Evolutionary conservation across 2,329 filamentous ascomycete species (phyloP).

Genomic region (Xylaria sp.): DNA sequence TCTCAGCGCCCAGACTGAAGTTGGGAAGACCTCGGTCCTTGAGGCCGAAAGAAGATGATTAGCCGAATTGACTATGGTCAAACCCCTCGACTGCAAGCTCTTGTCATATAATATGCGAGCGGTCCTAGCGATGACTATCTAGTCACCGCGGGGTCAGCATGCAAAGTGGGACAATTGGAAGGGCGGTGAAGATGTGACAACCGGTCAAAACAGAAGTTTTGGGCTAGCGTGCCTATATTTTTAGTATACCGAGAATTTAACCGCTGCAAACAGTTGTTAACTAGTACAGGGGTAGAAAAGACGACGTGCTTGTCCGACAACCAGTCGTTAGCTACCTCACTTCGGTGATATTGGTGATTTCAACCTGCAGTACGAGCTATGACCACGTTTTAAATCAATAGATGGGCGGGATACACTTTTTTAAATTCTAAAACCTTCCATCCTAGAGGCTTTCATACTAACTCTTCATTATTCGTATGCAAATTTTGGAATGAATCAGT

Average conservation of each 20-base stretch:
- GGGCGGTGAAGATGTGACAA: background rate
- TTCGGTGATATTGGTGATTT: too few species aligned
- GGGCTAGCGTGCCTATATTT: conserved; percentile 7
- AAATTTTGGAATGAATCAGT: too few species aligned
- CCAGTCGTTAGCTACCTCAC: background rate
- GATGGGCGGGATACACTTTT: too few species aligned
- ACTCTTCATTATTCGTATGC: too few species aligned
- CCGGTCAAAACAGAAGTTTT: background rate
- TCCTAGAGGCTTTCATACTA: too few species aligned
- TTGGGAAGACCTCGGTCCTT: background rate
- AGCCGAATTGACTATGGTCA: background rate
- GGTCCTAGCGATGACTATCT: too few species aligned
- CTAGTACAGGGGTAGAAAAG: background rate
- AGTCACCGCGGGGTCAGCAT: too few species aligned
- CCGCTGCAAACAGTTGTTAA: conserved; percentile 1
- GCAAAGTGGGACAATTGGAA: background rate
- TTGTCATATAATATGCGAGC: background rate
- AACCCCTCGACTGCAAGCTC: background rate
- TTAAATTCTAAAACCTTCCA: too few species aligned
- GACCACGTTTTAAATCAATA: too few species aligned
- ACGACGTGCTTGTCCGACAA: background rate
- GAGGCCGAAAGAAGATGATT: background rate
- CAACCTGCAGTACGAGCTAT: too few species aligned
- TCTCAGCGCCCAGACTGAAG: background rate
- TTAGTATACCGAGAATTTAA: background rate